phyloP scores from a whole-genome alignment of 495 filamentous ascomycete species.

The Barbatosphaeria neglecta region DNA sequence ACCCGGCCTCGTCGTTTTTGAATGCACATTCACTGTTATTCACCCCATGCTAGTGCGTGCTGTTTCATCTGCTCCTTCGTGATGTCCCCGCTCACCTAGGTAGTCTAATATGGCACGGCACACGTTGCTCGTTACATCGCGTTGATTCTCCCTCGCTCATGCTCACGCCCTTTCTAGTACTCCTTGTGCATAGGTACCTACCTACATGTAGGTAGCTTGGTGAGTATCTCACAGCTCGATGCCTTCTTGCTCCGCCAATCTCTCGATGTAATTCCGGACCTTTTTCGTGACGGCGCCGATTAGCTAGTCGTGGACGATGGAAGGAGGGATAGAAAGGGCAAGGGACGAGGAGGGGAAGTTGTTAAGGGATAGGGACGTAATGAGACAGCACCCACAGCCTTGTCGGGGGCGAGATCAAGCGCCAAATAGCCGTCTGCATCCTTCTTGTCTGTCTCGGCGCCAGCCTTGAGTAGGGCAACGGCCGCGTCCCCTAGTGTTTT shows the following conservation, averaged over 20 bases:
- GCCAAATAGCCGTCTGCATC: constrained; percentile 61
- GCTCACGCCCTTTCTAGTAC: background rate
- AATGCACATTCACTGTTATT: too few relatives aligned
- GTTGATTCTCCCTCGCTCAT: too few relatives aligned
- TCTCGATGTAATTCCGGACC: constrained; percentile 67
- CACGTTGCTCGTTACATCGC: too few relatives aligned
- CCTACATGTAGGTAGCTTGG: background rate
- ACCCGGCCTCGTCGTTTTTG: too few relatives aligned
- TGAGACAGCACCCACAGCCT: constrained; percentile 20
- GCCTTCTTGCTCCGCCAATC: constrained; percentile 73
- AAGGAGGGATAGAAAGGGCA: too few relatives aligned
- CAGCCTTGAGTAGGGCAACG: constrained; percentile 66
- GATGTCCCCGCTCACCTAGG: too few relatives aligned
- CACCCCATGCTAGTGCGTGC: too few relatives aligned
- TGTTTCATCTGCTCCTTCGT: too few relatives aligned
- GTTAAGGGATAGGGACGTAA: background rate
- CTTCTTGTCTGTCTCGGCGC: constrained; percentile 71
- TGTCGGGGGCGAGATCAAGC: constrained; percentile 76
- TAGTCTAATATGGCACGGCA: too few relatives aligned
- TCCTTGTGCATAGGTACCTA: too few relatives aligned
- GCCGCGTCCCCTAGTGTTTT: constrained; percentile 56
- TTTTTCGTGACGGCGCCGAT: constrained; percentile 13
- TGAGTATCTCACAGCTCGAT: constrained; percentile 45
- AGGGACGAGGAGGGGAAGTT: too few relatives aligned
- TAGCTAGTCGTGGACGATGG: too few relatives aligned